Conservation (phyloP, 805 yeast genomes). For the Monosporozyma solicola region DNA sequence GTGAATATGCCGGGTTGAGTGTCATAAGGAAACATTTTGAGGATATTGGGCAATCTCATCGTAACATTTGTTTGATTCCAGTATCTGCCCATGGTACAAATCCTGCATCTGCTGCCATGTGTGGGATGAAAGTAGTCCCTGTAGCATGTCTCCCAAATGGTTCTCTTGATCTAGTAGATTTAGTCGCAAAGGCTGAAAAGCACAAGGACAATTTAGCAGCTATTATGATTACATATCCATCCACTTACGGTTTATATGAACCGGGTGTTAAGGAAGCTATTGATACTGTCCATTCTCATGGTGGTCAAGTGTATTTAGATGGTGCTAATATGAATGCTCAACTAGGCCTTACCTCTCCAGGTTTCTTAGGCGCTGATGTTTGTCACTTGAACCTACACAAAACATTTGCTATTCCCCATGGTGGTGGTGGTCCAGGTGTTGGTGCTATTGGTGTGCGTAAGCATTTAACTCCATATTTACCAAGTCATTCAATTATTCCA, state of each 20-base stretch:
- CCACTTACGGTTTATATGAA: constrained; percentile 93
- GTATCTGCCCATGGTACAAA: constrained; percentile 98
- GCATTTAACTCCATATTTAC: constrained; percentile 74
- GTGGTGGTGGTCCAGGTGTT: constrained; percentile 99
- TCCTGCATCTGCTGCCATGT: constrained; percentile 98
- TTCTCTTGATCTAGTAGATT: constrained; percentile 72
- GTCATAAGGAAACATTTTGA: constrained; percentile 73
- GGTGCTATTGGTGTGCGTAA: constrained; percentile 92
- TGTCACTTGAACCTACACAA: constrained; percentile 95
- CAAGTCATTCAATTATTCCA: constrained; percentile 57
- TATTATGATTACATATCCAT: constrained; percentile 94
- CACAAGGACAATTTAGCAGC: constrained; percentile 71
- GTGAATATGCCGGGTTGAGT: constrained; percentile 90
- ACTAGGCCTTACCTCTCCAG: constrained; percentile 94
- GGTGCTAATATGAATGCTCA: constrained; percentile 99
- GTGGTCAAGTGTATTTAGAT: constrained; percentile 95
- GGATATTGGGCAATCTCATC: constrained; percentile 55
- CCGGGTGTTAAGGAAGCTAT: constrained; percentile 82
- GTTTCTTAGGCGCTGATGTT: constrained; percentile 96
- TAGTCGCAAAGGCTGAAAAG: constrained; percentile 61
- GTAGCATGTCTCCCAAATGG: constrained; percentile 83
- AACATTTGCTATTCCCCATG: constrained; percentile 96
- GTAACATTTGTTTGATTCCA: constrained; percentile 89
- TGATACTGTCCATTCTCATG: constrained; percentile 71
- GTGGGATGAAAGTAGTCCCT: constrained; percentile 88